These are phyloP conservation scores for Astrocystis sublimbata DNA, from an alignment of 495 filamentous ascomycete genomes.

Conservation along the genomic window DNA sequence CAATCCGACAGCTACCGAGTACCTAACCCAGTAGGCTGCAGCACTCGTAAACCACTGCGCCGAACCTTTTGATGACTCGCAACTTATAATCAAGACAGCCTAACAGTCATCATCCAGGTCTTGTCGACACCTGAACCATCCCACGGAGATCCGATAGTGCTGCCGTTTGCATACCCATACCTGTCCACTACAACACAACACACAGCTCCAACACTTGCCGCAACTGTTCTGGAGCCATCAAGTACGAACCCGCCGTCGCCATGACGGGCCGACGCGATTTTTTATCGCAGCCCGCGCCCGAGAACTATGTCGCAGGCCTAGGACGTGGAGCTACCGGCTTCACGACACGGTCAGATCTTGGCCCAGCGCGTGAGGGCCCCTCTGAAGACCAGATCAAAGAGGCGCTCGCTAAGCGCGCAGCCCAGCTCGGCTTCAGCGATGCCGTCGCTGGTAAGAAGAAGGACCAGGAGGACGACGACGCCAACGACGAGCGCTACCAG, in stretches of 20 bases:
- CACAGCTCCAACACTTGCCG: neutral
- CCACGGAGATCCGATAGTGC: neutral
- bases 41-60: too few species aligned
- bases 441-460: slow-evolving; percentile 74
- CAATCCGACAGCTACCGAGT: too few species aligned
- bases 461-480: slow-evolving; percentile 48
- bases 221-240: neutral
- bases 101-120: too few species aligned
- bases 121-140: neutral
- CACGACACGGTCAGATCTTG: slow-evolving; percentile 94
- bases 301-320: slow-evolving; percentile 98
- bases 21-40: too few species aligned
- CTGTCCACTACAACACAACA: neutral
- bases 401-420: slow-evolving; percentile 87
- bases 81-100: too few species aligned
- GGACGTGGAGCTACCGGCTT: slow-evolving; percentile 98
- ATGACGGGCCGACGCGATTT: slow-evolving; percentile 90
- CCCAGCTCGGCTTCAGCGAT: slow-evolving; percentile 73
- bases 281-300: slow-evolving; percentile 84
- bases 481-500: slow-evolving; percentile 84
- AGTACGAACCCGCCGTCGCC: slow-evolving; percentile 18
- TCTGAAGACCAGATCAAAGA: slow-evolving; percentile 99
- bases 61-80: too few species aligned
- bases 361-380: slow-evolving; percentile 93
- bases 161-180: neutral